phyloP scores from a whole-genome alignment of 2,329 filamentous ascomycete genomes.

The Penicillium sp. region DNA sequence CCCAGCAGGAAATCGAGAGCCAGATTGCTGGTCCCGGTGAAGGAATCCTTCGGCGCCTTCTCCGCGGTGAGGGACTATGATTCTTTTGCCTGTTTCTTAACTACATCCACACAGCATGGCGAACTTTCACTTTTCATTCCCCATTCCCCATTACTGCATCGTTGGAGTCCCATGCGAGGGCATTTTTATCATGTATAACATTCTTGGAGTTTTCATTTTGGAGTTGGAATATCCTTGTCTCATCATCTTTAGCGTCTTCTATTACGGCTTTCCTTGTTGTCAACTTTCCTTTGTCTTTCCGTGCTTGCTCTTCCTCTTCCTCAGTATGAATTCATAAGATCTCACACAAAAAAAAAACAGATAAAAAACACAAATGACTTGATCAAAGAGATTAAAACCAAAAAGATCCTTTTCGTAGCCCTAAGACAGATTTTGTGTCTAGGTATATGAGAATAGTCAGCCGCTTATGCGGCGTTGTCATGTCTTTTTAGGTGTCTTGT shows the following conservation, averaged over 20 bases:
- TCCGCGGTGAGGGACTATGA: conserved; percentile 39
- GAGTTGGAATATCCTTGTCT: conserved; percentile 12
- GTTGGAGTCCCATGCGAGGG: conserved; percentile 7
- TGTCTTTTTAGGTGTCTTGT: no score
- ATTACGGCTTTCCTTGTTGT: not conserved
- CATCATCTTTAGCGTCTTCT: conserved; percentile 4
- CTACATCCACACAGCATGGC: not conserved
- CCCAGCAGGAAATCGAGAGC: conserved; percentile 73
- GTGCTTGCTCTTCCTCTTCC: not conserved
- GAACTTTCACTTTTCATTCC: not conserved
- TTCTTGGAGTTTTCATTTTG: conserved; percentile 14
- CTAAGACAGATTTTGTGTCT: no score
- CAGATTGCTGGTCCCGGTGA: conserved; percentile 60
- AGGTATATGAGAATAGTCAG: no score
- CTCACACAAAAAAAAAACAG: not conserved
- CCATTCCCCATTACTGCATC: conserved; percentile 11
- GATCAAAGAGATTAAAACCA: not conserved
- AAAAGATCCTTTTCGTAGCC: not conserved
- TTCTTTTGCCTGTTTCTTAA: not conserved
- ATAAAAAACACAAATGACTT: not conserved
- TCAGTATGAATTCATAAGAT: not conserved
- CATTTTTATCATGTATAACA: conserved; percentile 19
- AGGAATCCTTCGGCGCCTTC: conserved; percentile 43
- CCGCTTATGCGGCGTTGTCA: no score
- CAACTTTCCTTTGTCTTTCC: not conserved